Base-by-base conservation (phyloP, 371 early-diverging fungal species). In the Mucor sp. region DNA sequence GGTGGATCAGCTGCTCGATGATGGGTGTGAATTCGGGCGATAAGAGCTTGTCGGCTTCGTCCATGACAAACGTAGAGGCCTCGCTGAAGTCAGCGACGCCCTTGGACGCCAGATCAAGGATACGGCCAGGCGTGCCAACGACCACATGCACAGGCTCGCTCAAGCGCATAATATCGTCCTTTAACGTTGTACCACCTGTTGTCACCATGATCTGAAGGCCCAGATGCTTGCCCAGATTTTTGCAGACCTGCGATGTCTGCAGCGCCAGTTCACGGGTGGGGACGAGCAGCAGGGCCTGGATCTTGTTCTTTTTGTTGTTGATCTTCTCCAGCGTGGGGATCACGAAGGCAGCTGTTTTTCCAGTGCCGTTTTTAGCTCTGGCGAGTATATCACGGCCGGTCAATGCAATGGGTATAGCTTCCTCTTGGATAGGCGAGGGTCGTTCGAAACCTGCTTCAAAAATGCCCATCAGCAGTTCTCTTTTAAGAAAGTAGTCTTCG, bases 341-440 rank as follows among this genome's bases (percentile, higher is more conserved):
- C 59, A 94, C 86, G 74, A 97, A 99, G 1, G 98, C 97, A 19
- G 96, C 98, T 0, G 99, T 98, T 82, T 99, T 99, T 58, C 99
- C 99, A 1, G 99, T 98, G 25, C 99, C 99, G 80, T 98, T 99
- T 82, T 98, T 98, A 41, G 98, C 95, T 69, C 97, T 85, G 11
- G 97, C 99, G 50, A 97, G 85, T 60, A 98, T 94, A 79, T 99
- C 97, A 69, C 96, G 85, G 9, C 97, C 98, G 12, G 96, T 89
- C 30, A 99, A 87, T 4, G 97, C 96, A 71, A 97, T 94, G 12
- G 98, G 98, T 66, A 99, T 98, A 30, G 98, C 89, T 79, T 97
- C 97, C 87, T 98, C 99, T 83, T 99, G 99, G 77, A 99, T 98
- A 56, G 99, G 98, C 25, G 97, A 95, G 23, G 99, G 99, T 30